These are phyloP conservation scores for Canavalia gladiata DNA, from an alignment of 306 rosid species.

Conservation along the genomic window DNA sequence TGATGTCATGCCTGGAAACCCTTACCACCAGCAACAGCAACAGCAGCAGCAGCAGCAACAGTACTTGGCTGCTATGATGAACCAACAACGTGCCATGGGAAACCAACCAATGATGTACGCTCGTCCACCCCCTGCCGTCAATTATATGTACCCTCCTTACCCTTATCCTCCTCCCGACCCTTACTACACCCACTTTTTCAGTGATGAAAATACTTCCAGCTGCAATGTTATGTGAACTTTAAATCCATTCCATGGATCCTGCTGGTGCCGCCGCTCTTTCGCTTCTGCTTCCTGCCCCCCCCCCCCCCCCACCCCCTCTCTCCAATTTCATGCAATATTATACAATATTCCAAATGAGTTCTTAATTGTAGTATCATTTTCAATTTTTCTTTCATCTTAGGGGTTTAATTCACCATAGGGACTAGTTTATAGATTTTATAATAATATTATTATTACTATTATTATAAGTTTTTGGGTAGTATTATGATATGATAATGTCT, in stretches of 20 bases:
- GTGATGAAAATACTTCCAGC: constrained; percentile 88
- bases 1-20: constrained; percentile 64
- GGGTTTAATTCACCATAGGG: constrained; percentile 52
- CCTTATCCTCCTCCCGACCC: constrained; percentile 64
- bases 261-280: constrained; percentile 30
- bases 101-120: constrained; percentile 91
- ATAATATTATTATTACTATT: background rate
- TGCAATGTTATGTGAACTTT: constrained; percentile 82
- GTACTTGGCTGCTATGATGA: constrained; percentile 76
- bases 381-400: constrained; percentile 29
- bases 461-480: constrained; percentile 45
- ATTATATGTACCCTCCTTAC: constrained; percentile 63
- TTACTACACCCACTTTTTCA: constrained; percentile 75
- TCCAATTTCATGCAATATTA: constrained; percentile 48
- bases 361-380: constrained; percentile 42
- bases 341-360: constrained; percentile 60
- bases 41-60: constrained; percentile 64
- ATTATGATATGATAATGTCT: constrained; percentile 42
- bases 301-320: background rate
- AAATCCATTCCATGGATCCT: background rate
- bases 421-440: constrained; percentile 54
- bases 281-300: background rate
- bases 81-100: constrained; percentile 70
- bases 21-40: constrained; percentile 65
- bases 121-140: constrained; percentile 67